A percentile compares a stretch with the other conserved stretches of the same genome.
phyloP scores from a whole-genome alignment of 352 stramenopile genomes.

The Aphanomyces cochlioides region DNA sequence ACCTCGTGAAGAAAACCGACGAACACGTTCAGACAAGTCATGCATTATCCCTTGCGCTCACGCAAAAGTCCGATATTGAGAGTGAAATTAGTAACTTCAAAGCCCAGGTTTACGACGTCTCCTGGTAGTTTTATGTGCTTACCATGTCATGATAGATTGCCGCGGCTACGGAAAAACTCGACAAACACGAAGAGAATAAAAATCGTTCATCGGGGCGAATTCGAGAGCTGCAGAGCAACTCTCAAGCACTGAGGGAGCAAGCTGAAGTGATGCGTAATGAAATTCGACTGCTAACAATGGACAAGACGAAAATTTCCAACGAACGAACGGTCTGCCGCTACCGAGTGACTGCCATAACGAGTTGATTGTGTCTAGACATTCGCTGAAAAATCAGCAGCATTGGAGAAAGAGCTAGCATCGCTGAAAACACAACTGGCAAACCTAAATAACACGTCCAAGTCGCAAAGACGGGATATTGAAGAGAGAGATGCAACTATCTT shows the following conservation, averaged over 20 bases:
- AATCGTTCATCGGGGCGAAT: conserved; percentile 14
- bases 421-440: neutral
- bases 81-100: conserved; percentile 16
- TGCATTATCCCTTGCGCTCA: conserved; percentile 60
- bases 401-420: conserved; percentile 43
- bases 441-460: conserved; percentile 34
- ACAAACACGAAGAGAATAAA: conserved; percentile 5
- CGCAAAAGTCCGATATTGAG: conserved; percentile 42
- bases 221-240: conserved; percentile 17
- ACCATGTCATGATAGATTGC: neutral
- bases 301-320: conserved; percentile 48
- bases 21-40: conserved; percentile 52
- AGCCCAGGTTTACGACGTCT: neutral
- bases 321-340: neutral
- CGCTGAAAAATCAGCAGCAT: conserved; percentile 22
- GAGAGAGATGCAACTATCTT: conserved; percentile 38
- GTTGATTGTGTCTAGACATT: neutral
- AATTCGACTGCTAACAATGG: conserved; percentile 46
- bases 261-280: conserved; percentile 61
- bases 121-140: neutral
- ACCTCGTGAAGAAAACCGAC: conserved; percentile 56
- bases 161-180: neutral
- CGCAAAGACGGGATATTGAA: conserved; percentile 47
- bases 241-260: conserved; percentile 46
- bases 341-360: neutral